phyloP scores from a whole-genome alignment of 306 rosid genomes.

The Leucaena leucocephala region DNA sequence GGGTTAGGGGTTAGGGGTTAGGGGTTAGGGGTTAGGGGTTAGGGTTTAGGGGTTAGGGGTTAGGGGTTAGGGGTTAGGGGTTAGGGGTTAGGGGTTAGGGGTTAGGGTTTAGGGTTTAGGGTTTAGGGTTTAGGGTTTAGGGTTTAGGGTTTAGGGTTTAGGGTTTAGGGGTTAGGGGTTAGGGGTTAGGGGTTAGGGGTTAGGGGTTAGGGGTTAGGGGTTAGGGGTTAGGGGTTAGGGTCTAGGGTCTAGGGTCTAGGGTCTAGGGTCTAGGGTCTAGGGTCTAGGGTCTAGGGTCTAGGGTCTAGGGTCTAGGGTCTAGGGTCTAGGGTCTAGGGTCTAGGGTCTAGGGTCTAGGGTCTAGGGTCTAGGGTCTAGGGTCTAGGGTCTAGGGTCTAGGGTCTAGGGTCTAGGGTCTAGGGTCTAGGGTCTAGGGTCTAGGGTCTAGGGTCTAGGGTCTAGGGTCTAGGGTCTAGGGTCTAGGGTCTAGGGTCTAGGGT shows the following conservation, averaged over 20 bases:
- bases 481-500: not conserved
- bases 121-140: conserved; percentile 29
- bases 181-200: conserved; percentile 33
- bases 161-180: conserved; percentile 34
- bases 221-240: conserved; percentile 42
- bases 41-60: not conserved
- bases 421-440: not conserved
- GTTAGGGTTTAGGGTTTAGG: not conserved
- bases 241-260: conserved; percentile 27
- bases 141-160: conserved; percentile 28
- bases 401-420: not conserved
- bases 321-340: not conserved
- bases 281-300: not conserved
- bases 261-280: not conserved
- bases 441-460: not conserved
- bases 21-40: not conserved
- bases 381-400: not conserved
- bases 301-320: not conserved
- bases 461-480: not conserved
- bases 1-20: not conserved
- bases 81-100: not conserved
- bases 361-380: not conserved
- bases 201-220: conserved; percentile 33
- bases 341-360: not conserved
- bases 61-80: not conserved